phyloP scores from a whole-genome alignment of 2,329 filamentous ascomycete species.

The Aspergillus sergii region DNA sequence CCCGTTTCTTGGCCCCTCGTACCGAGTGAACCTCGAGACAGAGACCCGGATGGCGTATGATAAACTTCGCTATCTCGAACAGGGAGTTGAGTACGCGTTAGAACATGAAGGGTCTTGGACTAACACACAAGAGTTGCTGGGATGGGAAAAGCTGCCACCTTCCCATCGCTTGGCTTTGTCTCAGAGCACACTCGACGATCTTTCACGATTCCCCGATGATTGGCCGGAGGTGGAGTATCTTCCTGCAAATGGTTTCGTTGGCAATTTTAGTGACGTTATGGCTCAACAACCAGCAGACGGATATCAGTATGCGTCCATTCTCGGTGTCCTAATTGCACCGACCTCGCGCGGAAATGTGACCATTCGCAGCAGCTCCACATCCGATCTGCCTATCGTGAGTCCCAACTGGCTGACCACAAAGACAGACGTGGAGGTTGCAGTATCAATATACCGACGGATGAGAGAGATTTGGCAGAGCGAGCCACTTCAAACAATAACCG shows the following conservation, averaged over 20 bases:
- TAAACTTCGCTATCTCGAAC: not conserved
- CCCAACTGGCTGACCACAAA: conserved; percentile 47
- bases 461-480: conserved; percentile 34
- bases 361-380: conserved; percentile 34
- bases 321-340: conserved; percentile 40
- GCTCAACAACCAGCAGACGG: conserved; percentile 24
- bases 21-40: conserved; percentile 4
- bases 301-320: conserved; percentile 32
- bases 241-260: conserved; percentile 1
- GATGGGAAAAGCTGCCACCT: conserved; percentile 15
- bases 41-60: not conserved
- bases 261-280: conserved; percentile 2
- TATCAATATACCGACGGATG: conserved; percentile 44
- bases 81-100: not conserved
- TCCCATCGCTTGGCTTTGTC: not conserved
- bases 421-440: conserved; percentile 45
- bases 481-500: not conserved
- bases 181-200: not conserved
- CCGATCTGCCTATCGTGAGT: conserved; percentile 43
- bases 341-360: conserved; percentile 49
- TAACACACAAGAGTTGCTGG: conserved; percentile 2
- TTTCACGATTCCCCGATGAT: conserved; percentile 5
- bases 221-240: conserved; percentile 16
- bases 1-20: conserved; percentile 6
- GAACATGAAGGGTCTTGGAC: not conserved